phyloP scores from a whole-genome alignment of 345 rosid genomes.

The Eucalyptus leucophloia region DNA sequence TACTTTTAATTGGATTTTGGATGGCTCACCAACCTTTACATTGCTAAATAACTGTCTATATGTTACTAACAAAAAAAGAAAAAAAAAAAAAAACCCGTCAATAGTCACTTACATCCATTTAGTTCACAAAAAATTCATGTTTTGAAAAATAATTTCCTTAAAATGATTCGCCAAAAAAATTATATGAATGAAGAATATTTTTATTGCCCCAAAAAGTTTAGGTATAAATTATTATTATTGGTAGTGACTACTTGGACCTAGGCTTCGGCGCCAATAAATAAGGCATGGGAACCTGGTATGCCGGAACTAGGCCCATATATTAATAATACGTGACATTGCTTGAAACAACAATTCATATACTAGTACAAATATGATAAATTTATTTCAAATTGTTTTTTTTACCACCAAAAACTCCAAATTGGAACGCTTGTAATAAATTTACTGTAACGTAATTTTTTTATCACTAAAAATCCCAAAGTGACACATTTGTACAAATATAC shows the following conservation, averaged over 20 bases:
- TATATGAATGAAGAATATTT: background rate
- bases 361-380: no score
- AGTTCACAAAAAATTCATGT: background rate
- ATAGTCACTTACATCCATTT: background rate
- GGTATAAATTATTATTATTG: background rate
- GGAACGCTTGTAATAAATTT: accelerated
- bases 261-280: background rate
- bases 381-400: accelerated
- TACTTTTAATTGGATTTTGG: background rate
- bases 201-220: no score
- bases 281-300: background rate
- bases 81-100: no score
- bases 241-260: background rate
- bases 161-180: background rate
- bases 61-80: no score
- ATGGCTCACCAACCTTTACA: background rate
- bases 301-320: background rate
- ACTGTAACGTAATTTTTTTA: accelerated
- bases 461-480: no score
- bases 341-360: background rate
- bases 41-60: background rate
- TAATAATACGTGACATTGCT: no score
- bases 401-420: accelerated
- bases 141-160: background rate
- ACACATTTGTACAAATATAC: no score